Conservation (phyloP, 2,329 filamentous ascomycete genomes). For the Rhynchosporium agropyri region DNA sequence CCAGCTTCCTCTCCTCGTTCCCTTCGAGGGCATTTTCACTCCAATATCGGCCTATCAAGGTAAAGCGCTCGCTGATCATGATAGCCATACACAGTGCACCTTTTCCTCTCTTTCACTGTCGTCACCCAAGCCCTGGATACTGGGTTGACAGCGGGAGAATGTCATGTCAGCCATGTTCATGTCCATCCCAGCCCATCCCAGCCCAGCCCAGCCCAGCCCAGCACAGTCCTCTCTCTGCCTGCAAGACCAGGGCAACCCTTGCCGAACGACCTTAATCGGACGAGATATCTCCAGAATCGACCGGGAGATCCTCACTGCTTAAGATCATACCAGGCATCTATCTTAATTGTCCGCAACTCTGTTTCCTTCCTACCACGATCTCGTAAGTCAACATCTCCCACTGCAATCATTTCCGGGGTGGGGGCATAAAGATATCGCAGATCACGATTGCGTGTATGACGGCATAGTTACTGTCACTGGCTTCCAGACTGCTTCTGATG, state of each 20-base stretch:
- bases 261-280: slow-evolving; percentile 32
- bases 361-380: neutral
- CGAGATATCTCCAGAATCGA: slow-evolving; percentile 25
- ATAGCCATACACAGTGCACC: slow-evolving; percentile 9
- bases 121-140: slow-evolving; percentile 13
- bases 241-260: slow-evolving; percentile 26
- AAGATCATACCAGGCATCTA: slow-evolving; percentile 14
- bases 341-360: slow-evolving; percentile 21
- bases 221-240: neutral
- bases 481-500: slow-evolving; percentile 14
- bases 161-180: slow-evolving; percentile 7
- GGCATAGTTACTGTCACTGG: slow-evolving; percentile 26
- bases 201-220: neutral
- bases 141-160: slow-evolving; percentile 13
- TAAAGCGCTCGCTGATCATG: neutral
- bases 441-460: slow-evolving; percentile 34
- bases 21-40: neutral
- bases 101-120: neutral
- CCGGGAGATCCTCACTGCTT: slow-evolving; percentile 15
- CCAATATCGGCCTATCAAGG: slow-evolving; percentile 4
- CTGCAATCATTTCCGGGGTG: slow-evolving; percentile 3
- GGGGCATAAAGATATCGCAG: slow-evolving; percentile 25
- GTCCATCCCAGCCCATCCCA: neutral
- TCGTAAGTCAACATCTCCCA: neutral
- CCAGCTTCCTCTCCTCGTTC: neutral